These are phyloP conservation scores for Themeda triandra DNA, from an alignment of 176 grass and related monocot genomes.

Conservation along the genomic window DNA sequence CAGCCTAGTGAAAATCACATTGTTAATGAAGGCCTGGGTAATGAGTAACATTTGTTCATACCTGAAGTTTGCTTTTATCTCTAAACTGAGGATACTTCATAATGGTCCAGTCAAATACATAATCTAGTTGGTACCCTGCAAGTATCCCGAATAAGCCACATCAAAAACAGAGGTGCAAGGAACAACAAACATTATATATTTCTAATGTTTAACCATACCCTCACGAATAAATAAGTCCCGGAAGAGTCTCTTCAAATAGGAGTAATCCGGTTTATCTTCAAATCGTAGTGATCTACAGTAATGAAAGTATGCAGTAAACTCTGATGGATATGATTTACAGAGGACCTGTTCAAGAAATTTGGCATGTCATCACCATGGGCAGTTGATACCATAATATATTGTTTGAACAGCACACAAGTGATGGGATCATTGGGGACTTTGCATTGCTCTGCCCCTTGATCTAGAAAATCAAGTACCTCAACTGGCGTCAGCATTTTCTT, in stretches of 20 bases:
- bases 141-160: conserved; percentile 13
- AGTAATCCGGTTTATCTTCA: conserved; percentile 94
- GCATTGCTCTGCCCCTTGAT: not conserved
- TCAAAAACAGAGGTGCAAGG: not conserved
- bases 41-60: conserved; percentile 13
- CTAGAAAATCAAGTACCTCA: conserved; percentile 49
- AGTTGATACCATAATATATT: not conserved
- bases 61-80: conserved; percentile 50
- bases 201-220: conserved; percentile 40
- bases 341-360: conserved; percentile 42
- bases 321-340: conserved; percentile 63
- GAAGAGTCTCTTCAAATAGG: conserved; percentile 80
- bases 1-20: not conserved
- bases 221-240: conserved; percentile 77
- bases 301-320: conserved; percentile 79
- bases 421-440: not conserved
- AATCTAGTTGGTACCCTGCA: conserved; percentile 81
- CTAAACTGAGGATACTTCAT: conserved; percentile 75
- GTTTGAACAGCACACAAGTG: not conserved
- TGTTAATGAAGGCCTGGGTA: conserved; percentile 12
- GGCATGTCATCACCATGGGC: not conserved
- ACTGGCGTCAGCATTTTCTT: conserved; percentile 83
- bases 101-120: conserved; percentile 82
- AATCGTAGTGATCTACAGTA: conserved; percentile 85
- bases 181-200: not conserved